These are phyloP conservation scores for Berberis vulgaris DNA, from an alignment of 164 flowering plant genomes.

Conservation along the genomic window DNA sequence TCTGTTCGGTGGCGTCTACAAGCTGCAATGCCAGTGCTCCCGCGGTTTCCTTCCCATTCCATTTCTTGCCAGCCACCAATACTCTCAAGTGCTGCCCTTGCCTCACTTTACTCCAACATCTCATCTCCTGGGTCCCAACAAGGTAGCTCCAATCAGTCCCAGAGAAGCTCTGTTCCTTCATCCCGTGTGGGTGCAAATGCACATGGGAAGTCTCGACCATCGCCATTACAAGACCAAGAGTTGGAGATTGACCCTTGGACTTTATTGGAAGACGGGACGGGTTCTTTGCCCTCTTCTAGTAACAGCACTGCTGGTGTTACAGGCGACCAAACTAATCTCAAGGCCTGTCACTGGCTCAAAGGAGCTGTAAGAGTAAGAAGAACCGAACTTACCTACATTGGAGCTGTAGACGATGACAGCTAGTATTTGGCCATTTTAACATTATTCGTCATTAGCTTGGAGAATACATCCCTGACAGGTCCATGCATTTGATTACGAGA, in stretches of 20 bases:
- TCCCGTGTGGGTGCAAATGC: slow-evolving; percentile 24
- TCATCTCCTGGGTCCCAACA: slow-evolving; percentile 19
- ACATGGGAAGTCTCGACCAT: slow-evolving; percentile 43
- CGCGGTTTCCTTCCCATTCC: slow-evolving; percentile 33
- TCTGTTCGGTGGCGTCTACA: slow-evolving; percentile 77
- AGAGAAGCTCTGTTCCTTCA: slow-evolving; percentile 23
- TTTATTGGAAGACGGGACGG: slow-evolving; percentile 87
- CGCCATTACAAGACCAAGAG: slow-evolving; percentile 41
- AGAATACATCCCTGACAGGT: slow-evolving; percentile 1
- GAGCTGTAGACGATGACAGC: slow-evolving; percentile 87
- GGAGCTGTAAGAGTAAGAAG: slow-evolving; percentile 90
- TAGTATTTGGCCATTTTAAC: slow-evolving; percentile 29
- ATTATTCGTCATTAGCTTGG: slow-evolving; percentile 7
- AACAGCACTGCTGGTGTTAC: slow-evolving; percentile 37
- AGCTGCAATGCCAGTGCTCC: slow-evolving; percentile 80
- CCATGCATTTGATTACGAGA: slow-evolving; percentile 6
- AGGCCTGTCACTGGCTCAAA: slow-evolving; percentile 79
- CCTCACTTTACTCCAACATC: slow-evolving; percentile 42
- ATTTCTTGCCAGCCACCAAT: slow-evolving; percentile 70
- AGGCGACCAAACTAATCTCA: slow-evolving; percentile 53
- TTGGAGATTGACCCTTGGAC: slow-evolving; percentile 89
- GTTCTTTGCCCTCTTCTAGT: slow-evolving; percentile 46
- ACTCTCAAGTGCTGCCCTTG: slow-evolving; percentile 39
- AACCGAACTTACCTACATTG: slow-evolving; percentile 82
- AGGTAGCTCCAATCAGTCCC: slow-evolving; percentile 24